These are phyloP conservation scores for Phaffia tasmanica DNA, from an alignment of 768 basidiomycete species.

Conservation along the genomic window DNA sequence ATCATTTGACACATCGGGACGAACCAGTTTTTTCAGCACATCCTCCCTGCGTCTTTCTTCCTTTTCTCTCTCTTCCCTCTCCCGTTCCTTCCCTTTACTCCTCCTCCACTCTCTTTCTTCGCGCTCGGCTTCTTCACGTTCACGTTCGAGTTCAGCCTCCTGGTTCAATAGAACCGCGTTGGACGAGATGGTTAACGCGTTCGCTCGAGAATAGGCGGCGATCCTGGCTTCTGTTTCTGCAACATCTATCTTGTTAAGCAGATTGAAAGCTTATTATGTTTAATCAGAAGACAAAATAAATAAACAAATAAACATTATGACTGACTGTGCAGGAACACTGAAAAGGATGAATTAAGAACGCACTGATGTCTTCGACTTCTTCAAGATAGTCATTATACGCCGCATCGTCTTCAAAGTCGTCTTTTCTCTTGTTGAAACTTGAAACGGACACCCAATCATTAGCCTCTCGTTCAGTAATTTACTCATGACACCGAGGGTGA, in stretches of 20 bases:
- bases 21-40: constrained; percentile 71
- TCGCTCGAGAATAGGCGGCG: constrained; percentile 64
- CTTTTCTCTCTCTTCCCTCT: constrained; percentile 33
- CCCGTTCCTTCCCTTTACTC: constrained; percentile 25
- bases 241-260: constrained; percentile 78
- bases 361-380: constrained; percentile 83
- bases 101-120: constrained; percentile 47
- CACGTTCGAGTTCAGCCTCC: constrained; percentile 56
- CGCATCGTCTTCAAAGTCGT: constrained; percentile 70
- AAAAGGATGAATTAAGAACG: neutral
- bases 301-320: constrained; percentile 10
- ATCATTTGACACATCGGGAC: constrained; percentile 31
- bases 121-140: constrained; percentile 57
- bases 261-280: constrained; percentile 66
- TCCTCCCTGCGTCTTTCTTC: constrained; percentile 55
- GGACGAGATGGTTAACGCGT: constrained; percentile 61
- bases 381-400: constrained; percentile 93
- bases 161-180: constrained; percentile 63
- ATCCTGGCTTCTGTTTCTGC: constrained; percentile 73
- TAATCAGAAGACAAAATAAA: neutral
- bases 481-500: neutral
- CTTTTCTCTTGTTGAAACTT: constrained; percentile 87
- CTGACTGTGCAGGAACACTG: constrained; percentile 30
- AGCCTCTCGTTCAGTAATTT: neutral
- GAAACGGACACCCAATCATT: neutral